Conservation (phyloP, 1,139 yeast species). For the Protomyces gravidus region DNA sequence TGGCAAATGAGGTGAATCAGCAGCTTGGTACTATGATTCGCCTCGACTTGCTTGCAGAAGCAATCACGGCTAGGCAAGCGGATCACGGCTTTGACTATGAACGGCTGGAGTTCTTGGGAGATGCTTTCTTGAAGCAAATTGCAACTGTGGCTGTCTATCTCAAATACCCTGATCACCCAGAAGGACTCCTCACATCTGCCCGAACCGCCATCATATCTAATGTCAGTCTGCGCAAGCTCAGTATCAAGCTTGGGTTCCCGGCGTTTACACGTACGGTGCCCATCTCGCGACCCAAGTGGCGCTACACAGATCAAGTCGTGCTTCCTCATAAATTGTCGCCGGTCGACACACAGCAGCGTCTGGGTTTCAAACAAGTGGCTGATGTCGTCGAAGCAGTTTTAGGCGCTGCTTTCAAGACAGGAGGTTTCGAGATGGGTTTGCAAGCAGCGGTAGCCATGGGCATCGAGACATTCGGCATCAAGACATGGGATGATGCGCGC, state of each 20-base stretch:
- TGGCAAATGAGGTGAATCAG: slow-evolving; percentile 23
- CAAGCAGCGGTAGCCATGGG: slow-evolving; percentile 26
- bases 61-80: slow-evolving; percentile 27
- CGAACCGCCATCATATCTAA: slow-evolving; percentile 29
- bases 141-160: slow-evolving; percentile 28
- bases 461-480: slow-evolving; percentile 15
- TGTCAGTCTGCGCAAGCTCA: slow-evolving; percentile 20
- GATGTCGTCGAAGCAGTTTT: slow-evolving; percentile 31
- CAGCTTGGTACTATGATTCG: slow-evolving; percentile 4
- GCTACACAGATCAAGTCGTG: slow-evolving; percentile 2
- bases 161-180: slow-evolving; percentile 25
- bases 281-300: slow-evolving; percentile 12
- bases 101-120: slow-evolving; percentile 31
- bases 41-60: slow-evolving; percentile 14
- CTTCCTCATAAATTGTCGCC: background rate
- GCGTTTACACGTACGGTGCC: slow-evolving; percentile 14
- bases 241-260: slow-evolving; percentile 9
- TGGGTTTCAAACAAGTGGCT: slow-evolving; percentile 29
- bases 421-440: slow-evolving; percentile 28
- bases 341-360: slow-evolving; percentile 2
- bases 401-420: slow-evolving; percentile 23
- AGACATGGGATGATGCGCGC: slow-evolving; percentile 16
- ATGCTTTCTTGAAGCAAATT: slow-evolving; percentile 29
- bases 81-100: slow-evolving; percentile 29
- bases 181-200: slow-evolving; percentile 26